phyloP scores from a whole-genome alignment of 345 rosid genomes.

The Triadica sebifera region DNA sequence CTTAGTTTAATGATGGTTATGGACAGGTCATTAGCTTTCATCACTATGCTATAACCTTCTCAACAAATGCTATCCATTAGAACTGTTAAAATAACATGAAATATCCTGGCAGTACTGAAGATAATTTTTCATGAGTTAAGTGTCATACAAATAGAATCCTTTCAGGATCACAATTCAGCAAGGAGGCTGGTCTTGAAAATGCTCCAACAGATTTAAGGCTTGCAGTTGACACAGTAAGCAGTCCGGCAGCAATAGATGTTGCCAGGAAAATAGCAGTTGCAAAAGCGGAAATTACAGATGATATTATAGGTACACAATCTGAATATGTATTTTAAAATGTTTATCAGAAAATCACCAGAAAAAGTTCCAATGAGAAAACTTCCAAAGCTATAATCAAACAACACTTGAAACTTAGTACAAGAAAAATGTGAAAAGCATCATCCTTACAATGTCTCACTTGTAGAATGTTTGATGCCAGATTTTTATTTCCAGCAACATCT shows the following conservation, averaged over 20 bases:
- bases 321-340: constrained; percentile 24
- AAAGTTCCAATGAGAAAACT: neutral
- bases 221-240: constrained; percentile 76
- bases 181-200: constrained; percentile 54
- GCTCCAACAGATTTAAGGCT: constrained; percentile 72
- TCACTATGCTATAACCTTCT: neutral
- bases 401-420: neutral
- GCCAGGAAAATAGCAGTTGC: constrained; percentile 52
- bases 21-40: neutral
- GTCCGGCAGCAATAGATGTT: constrained; percentile 60
- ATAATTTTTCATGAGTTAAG: constrained; percentile 16
- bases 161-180: constrained; percentile 60
- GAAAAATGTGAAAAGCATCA: neutral
- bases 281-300: constrained; percentile 44
- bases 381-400: neutral
- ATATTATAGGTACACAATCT: constrained; percentile 69
- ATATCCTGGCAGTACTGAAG: neutral
- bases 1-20: constrained; percentile 5
- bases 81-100: neutral
- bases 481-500: constrained; percentile 87
- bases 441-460: constrained; percentile 78
- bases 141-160: constrained; percentile 75
- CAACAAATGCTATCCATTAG: neutral
- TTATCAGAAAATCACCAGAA: constrained; percentile 15
- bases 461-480: constrained; percentile 66